phyloP scores from a whole-genome alignment of 257 asterid genomes.

The Rauvolfia tetraphylla region DNA sequence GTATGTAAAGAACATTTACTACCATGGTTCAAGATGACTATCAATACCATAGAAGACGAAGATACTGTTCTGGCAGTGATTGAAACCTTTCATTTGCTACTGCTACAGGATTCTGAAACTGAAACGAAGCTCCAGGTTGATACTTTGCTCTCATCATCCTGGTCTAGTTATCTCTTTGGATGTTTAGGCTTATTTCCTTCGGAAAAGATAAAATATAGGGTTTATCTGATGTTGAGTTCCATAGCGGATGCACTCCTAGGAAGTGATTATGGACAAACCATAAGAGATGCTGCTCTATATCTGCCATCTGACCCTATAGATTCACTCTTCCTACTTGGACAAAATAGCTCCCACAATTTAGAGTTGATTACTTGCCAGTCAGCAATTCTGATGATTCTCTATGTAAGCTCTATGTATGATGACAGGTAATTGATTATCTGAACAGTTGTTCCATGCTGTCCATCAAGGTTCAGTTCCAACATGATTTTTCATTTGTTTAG shows the following conservation, averaged over 20 bases:
- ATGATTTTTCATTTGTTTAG: conserved; percentile 32
- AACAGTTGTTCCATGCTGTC: not conserved
- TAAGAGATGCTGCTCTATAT: conserved; percentile 59
- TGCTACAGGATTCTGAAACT: conserved; percentile 46
- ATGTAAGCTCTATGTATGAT: conserved; percentile 67
- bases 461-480: conserved; percentile 4
- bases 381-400: conserved; percentile 66
- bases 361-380: conserved; percentile 62
- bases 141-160: conserved; percentile 61
- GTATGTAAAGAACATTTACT: conserved; percentile 47
- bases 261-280: conserved; percentile 56
- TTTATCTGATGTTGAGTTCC: conserved; percentile 61
- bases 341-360: conserved; percentile 56
- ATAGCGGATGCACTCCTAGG: conserved; percentile 64
- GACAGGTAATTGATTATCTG: conserved; percentile 55
- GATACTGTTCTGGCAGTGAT: conserved; percentile 64
- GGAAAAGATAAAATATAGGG: conserved; percentile 60
- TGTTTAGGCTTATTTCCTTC: conserved; percentile 85
- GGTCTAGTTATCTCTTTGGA: conserved; percentile 82
- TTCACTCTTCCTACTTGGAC: conserved; percentile 83
- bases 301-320: conserved; percentile 89
- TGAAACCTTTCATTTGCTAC: conserved; percentile 63
- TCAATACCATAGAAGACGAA: conserved; percentile 65
- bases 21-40: conserved; percentile 71
- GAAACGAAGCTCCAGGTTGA: conserved; percentile 54